These are phyloP conservation scores for Pseudotsuga menziesii DNA, from an alignment of 75 land plant genomes.

Conservation along the genomic window DNA sequence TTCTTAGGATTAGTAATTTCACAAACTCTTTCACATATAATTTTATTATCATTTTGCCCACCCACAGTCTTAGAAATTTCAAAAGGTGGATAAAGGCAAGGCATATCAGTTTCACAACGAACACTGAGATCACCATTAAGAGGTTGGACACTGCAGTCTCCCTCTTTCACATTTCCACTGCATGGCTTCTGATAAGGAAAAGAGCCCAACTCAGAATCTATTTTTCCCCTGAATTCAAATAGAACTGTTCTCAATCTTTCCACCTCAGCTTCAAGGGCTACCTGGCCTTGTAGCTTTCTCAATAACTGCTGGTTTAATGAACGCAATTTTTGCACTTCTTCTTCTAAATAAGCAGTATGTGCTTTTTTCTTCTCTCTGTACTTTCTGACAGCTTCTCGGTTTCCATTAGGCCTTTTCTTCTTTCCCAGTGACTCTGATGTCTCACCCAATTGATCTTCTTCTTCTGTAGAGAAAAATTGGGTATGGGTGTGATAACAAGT, in stretches of 20 bases:
- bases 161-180: not conserved
- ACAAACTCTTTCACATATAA: not conserved
- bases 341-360: slow-evolving; percentile 72
- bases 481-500: slow-evolving; percentile 89
- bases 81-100: not conserved
- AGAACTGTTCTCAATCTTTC: slow-evolving; percentile 51
- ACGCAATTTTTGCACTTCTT: slow-evolving; percentile 66
- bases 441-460: slow-evolving; percentile 13
- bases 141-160: not conserved
- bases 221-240: slow-evolving; percentile 55
- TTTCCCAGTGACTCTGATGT: slow-evolving; percentile 10
- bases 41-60: not conserved
- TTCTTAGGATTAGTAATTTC: not conserved
- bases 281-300: slow-evolving; percentile 59
- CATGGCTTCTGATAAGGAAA: slow-evolving; percentile 46
- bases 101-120: not conserved
- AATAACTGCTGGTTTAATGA: slow-evolving; percentile 67
- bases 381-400: slow-evolving; percentile 86
- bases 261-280: slow-evolving; percentile 61
- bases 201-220: slow-evolving; percentile 62
- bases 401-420: slow-evolving; percentile 60
- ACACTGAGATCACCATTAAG: not conserved
- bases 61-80: not conserved
- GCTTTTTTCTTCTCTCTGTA: slow-evolving; percentile 99
- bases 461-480: slow-evolving; percentile 39